Conservation (phyloP, 2,329 filamentous ascomycete genomes). For the Diplodia scrobiculata region DNA sequence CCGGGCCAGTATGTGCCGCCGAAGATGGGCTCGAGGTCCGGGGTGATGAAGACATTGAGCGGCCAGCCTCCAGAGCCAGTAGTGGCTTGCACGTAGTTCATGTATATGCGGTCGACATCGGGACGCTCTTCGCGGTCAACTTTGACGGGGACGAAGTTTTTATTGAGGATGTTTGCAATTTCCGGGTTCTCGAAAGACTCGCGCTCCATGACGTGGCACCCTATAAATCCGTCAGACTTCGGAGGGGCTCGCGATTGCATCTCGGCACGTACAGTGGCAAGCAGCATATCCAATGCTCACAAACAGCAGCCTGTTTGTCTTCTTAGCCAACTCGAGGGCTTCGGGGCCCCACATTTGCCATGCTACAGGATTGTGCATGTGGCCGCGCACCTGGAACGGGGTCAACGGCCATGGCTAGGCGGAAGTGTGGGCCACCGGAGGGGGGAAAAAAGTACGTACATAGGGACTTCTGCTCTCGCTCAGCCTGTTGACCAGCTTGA, state of each 20-base stretch:
- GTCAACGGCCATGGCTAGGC: constrained; percentile 30
- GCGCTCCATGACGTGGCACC: constrained; percentile 81
- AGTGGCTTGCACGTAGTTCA: constrained; percentile 96
- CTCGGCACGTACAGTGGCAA: constrained; percentile 75
- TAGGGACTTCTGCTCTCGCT: constrained; percentile 67
- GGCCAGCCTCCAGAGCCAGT: constrained; percentile 92
- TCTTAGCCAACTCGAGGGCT: constrained; percentile 73
- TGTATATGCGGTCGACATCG: constrained; percentile 93
- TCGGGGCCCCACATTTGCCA: constrained; percentile 89
- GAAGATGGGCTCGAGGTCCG: constrained; percentile 89
- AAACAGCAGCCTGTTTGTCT: constrained; percentile 85
- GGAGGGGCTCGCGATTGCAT: neutral
- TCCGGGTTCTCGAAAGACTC: constrained; percentile 86
- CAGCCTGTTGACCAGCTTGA: constrained; percentile 53
- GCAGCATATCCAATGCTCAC: constrained; percentile 93
- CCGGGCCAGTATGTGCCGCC: constrained; percentile 96
- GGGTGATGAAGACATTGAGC: constrained; percentile 93
- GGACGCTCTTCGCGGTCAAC: constrained; percentile 92
- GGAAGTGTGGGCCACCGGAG: neutral
- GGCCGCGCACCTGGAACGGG: constrained; percentile 63
- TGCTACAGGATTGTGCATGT: constrained; percentile 78
- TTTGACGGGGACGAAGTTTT: constrained; percentile 85
- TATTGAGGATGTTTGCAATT: constrained; percentile 80
- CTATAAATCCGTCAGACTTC: constrained; percentile 33
- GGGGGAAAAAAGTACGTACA: constrained; percentile 49